Conservation (phyloP, 371 early-diverging fungal species). For the Funneliformis caledonium region DNA sequence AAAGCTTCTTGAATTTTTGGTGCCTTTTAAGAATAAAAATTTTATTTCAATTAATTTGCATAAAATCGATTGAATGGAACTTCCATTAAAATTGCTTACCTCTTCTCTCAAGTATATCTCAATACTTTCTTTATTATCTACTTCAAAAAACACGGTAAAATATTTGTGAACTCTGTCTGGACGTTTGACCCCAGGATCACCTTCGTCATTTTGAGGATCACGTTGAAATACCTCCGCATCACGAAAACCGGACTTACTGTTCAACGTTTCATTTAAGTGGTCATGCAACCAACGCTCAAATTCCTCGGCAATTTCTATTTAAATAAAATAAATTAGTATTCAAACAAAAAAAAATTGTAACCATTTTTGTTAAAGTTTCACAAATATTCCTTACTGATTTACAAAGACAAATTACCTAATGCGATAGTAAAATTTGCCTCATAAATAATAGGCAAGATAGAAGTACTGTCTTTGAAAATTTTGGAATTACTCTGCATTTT, state of each 20-base stretch:
- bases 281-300: conserved; percentile 30
- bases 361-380: too few relatives aligned
- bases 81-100: background rate
- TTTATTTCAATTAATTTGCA: background rate
- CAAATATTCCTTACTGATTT: too few relatives aligned
- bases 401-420: conserved; percentile 13
- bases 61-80: background rate
- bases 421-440: conserved; percentile 32
- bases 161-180: conserved; percentile 28
- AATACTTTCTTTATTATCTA: conserved; percentile 26
- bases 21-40: conserved; percentile 11
- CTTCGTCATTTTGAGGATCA: conserved; percentile 24
- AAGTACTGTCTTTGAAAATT: conserved; percentile 19
- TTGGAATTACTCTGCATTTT: background rate
- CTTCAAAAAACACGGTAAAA: conserved; percentile 34
- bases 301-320: conserved; percentile 27
- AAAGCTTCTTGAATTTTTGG: conserved; percentile 29
- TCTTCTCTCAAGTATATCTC: conserved; percentile 28
- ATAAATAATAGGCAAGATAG: conserved; percentile 34
- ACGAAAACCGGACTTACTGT: conserved; percentile 1
- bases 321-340: background rate
- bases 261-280: conserved; percentile 4
- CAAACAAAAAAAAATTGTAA: background rate
- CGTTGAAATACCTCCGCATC: conserved; percentile 33
- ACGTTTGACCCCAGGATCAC: conserved; percentile 8